Evolutionary conservation across 1,284 basidiomycete species (phyloP).

Genomic region (Farysia itapuensis): DNA sequence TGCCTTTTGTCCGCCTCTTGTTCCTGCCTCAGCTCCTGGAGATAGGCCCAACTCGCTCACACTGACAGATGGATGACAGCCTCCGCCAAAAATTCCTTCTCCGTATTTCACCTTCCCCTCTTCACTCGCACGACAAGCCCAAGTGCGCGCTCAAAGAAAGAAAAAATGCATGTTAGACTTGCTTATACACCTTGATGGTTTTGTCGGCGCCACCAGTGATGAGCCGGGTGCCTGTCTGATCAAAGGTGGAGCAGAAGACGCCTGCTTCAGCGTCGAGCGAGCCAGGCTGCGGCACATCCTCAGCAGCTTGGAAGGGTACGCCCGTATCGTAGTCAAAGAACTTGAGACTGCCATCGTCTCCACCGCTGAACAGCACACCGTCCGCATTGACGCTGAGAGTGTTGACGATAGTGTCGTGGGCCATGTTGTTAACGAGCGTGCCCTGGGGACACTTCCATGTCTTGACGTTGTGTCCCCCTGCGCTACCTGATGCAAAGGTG

Average conservation of each 20-base stretch:
- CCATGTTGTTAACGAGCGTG: conserved; percentile 88
- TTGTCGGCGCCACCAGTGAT: conserved; percentile 96
- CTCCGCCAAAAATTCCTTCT: too few relatives aligned
- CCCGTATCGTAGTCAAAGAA: conserved; percentile 81
- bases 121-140: too few relatives aligned
- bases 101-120: too few relatives aligned
- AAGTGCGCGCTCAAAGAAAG: not conserved
- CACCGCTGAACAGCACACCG: conserved; percentile 91
- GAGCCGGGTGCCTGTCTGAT: conserved; percentile 87
- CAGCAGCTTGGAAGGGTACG: conserved; percentile 88
- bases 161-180: conserved; percentile 11
- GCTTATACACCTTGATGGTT: conserved; percentile 62
- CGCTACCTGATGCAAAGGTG: conserved; percentile 83
- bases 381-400: conserved; percentile 90
- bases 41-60: too few relatives aligned
- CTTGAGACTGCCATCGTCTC: conserved; percentile 50
- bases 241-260: conserved; percentile 88
- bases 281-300: conserved; percentile 93
- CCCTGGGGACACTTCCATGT: conserved; percentile 99
- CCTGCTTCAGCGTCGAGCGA: conserved; percentile 94
- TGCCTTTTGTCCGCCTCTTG: too few relatives aligned
- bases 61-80: too few relatives aligned
- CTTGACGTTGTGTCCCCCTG: conserved; percentile 98
- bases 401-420: conserved; percentile 97
- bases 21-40: too few relatives aligned